Percentiles rank a stretch among this genome's conserved stretches.
Conservation (phyloP, 2,329 filamentous ascomycete genomes). For the Trichoderma atroviride region DNA sequence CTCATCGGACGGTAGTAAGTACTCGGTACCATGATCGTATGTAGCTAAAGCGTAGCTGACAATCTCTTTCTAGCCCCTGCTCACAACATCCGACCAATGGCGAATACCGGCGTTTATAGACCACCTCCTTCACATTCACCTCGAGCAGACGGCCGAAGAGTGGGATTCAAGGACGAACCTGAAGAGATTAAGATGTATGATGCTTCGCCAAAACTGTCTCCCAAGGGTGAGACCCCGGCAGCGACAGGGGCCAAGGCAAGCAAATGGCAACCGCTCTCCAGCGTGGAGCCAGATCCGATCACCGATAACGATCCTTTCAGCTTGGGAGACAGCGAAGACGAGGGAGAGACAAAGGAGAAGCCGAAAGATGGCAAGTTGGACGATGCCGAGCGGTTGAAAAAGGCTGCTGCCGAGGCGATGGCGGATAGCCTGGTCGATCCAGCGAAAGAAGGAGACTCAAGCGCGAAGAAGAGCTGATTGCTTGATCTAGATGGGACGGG, state of each 20-base stretch:
- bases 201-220: constrained; percentile 58
- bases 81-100: constrained; percentile 58
- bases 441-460: constrained; percentile 38
- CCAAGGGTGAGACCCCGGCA: constrained; percentile 53
- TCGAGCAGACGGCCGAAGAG: constrained; percentile 54
- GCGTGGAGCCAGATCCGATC: constrained; percentile 79
- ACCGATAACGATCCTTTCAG: constrained; percentile 95
- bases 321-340: constrained; percentile 92
- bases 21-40: not conserved
- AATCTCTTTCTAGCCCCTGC: constrained; percentile 37
- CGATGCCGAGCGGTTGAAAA: constrained; percentile 64
- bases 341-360: constrained; percentile 63
- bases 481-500: not conserved
- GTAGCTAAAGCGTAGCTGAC: not conserved
- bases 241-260: constrained; percentile 68
- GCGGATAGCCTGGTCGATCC: constrained; percentile 55
- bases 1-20: constrained; percentile 63
- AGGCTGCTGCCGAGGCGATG: constrained; percentile 66
- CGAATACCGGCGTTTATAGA: constrained; percentile 82
- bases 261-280: constrained; percentile 95
- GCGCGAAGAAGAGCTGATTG: constrained; percentile 42
- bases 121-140: constrained; percentile 59
- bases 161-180: constrained; percentile 63
- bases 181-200: constrained; percentile 82
- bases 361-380: constrained; percentile 58